These are phyloP conservation scores for Thinopyrum elongatum DNA, from an alignment of 176 grass and related monocot genomes.

Conservation along the genomic window DNA sequence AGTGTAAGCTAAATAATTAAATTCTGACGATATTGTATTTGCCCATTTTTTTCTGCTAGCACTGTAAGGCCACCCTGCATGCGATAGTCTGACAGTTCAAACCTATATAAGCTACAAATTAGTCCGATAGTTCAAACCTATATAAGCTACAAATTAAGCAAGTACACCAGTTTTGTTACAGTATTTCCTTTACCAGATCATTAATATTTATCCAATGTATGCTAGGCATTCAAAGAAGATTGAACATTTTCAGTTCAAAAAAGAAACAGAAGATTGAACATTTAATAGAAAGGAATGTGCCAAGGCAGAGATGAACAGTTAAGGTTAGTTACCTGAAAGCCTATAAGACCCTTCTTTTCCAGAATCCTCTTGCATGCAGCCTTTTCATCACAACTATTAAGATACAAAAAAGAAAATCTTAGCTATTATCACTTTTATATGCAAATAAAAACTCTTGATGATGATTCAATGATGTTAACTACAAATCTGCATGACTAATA, in stretches of 20 bases:
- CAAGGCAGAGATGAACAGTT: constrained; percentile 22
- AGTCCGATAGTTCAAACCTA: constrained; percentile 4
- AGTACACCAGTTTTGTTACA: neutral
- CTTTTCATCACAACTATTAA: constrained; percentile 88
- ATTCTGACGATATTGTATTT: constrained; percentile 7
- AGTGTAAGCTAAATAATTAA: constrained; percentile 20
- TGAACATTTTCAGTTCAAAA: neutral
- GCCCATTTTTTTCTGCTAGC: neutral
- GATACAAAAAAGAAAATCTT: constrained; percentile 19
- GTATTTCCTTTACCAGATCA: constrained; percentile 5
- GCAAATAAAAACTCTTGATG: neutral
- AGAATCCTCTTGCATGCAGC: constrained; percentile 84
- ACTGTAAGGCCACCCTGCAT: neutral
- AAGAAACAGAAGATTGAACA: neutral
- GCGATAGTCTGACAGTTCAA: constrained; percentile 1
- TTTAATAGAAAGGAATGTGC: neutral
- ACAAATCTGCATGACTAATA: constrained; percentile 10
- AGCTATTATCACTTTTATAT: constrained; percentile 5
- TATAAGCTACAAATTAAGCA: constrained; percentile 6
- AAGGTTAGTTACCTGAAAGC: constrained; percentile 78
- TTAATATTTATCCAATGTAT: neutral
- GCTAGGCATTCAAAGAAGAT: neutral
- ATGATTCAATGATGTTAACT: neutral
- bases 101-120: constrained; percentile 13
- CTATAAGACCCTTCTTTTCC: constrained; percentile 84